phyloP scores from a whole-genome alignment of 495 filamentous ascomycete genomes.

The Aspergillus leporis region DNA sequence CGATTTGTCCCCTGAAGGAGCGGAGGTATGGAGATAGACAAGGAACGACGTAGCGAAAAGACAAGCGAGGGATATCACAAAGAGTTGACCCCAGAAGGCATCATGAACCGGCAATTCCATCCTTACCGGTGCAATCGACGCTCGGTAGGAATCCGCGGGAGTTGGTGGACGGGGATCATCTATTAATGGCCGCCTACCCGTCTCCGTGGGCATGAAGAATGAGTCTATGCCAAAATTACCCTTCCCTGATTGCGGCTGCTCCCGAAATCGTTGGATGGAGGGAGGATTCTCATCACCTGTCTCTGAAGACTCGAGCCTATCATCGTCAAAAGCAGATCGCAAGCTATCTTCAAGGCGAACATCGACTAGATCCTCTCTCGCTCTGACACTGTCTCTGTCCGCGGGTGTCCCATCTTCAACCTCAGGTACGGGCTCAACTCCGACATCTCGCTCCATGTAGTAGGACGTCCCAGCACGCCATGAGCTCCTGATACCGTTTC shows the following conservation, averaged over 20 bases:
- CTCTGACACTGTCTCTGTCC: slow-evolving; percentile 54
- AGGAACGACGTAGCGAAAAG: slow-evolving; percentile 85
- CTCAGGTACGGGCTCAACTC: slow-evolving; percentile 35
- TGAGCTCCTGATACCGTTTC: slow-evolving; percentile 53
- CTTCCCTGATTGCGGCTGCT: slow-evolving; percentile 40
- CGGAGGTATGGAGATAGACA: slow-evolving; percentile 81
- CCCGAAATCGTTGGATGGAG: slow-evolving; percentile 80
- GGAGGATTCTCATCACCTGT: slow-evolving; percentile 69
- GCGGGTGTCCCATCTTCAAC: slow-evolving; percentile 32
- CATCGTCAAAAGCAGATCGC: slow-evolving; percentile 39
- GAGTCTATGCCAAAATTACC: slow-evolving; percentile 34
- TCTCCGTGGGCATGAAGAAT: slow-evolving; percentile 49
- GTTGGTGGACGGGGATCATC: slow-evolving; percentile 43
- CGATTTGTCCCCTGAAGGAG: slow-evolving; percentile 58
- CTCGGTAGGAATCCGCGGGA: slow-evolving; percentile 39
- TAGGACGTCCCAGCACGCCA: slow-evolving; percentile 49
- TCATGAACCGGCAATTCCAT: slow-evolving; percentile 70
- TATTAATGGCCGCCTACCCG: slow-evolving; percentile 39
- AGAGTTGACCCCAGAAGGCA: slow-evolving; percentile 87
- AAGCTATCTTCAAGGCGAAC: slow-evolving; percentile 76
- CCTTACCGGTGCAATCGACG: slow-evolving; percentile 50
- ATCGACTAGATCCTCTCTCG: slow-evolving; percentile 77
- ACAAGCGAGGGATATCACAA: slow-evolving; percentile 77
- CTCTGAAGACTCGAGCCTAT: slow-evolving; percentile 61
- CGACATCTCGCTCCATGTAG: slow-evolving; percentile 20